These are phyloP conservation scores for Earliella scabrosa DNA, from an alignment of 1,284 basidiomycete genomes.

Conservation along the genomic window DNA sequence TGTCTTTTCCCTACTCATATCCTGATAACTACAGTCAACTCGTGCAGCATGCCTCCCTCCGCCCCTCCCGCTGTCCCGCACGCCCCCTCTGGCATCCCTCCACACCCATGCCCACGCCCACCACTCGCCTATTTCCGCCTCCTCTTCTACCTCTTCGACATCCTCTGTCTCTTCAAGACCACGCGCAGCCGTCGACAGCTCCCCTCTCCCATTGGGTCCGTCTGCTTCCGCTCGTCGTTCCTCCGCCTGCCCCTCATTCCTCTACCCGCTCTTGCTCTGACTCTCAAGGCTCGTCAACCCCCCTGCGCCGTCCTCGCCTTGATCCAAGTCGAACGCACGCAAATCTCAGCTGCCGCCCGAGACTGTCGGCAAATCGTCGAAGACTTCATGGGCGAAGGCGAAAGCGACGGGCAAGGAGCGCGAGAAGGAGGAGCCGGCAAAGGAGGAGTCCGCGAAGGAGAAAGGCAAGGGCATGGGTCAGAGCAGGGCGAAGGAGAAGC, in stretches of 20 bases:
- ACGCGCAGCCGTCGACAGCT: slow-evolving; percentile 11
- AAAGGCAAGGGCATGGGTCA: background rate
- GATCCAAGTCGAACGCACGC: background rate
- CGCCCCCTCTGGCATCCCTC: slow-evolving; percentile 36
- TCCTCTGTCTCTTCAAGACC: slow-evolving; percentile 16
- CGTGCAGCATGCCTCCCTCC: slow-evolving; percentile 50
- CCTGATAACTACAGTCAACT: slow-evolving; percentile 21
- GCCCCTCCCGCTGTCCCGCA: slow-evolving; percentile 45
- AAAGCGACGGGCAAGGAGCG: no score
- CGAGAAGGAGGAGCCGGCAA: no score
- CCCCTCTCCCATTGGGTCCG: slow-evolving; percentile 39
- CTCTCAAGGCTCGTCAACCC: background rate
- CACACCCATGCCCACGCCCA: slow-evolving; percentile 28
- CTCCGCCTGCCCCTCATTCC: no score
- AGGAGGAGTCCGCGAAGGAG: slow-evolving; percentile 2
- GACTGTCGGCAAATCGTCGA: slow-evolving; percentile 2
- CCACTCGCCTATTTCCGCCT: slow-evolving; percentile 34
- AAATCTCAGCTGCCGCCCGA: background rate
- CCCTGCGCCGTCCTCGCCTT: background rate
- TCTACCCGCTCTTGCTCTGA: background rate
- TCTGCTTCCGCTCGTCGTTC: slow-evolving; percentile 37
- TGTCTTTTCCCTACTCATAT: background rate
- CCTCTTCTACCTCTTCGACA: slow-evolving; percentile 30
- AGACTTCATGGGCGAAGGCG: slow-evolving; percentile 3
- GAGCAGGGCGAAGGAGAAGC: background rate